A percentile compares a stretch with the other conserved stretches of the same genome.
phyloP scores from a whole-genome alignment of 1,284 basidiomycete species.

The Cerioporus squamosus region DNA sequence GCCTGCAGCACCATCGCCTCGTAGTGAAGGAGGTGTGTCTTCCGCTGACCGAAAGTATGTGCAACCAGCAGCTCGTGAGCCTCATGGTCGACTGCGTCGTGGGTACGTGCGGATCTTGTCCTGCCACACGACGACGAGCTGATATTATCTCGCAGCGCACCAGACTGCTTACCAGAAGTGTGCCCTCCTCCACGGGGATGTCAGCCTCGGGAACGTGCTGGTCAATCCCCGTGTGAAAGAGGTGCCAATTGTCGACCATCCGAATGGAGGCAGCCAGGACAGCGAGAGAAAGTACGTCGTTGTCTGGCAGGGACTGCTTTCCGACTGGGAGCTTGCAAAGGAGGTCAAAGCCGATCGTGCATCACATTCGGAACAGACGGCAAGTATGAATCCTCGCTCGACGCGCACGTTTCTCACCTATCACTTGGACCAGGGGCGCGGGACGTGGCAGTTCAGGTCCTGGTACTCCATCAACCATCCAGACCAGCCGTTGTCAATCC shows the following conservation, averaged over 20 bases:
- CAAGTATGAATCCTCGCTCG: too few relatives aligned
- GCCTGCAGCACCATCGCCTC: slow-evolving; percentile 2
- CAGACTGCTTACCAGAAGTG: not conserved
- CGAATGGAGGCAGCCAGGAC: too few relatives aligned
- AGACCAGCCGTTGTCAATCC: too few relatives aligned
- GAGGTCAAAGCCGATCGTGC: too few relatives aligned
- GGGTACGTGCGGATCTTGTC: not conserved
- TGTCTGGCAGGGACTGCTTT: slow-evolving; percentile 5
- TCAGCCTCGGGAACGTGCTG: slow-evolving; percentile 15
- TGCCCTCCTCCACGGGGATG: slow-evolving; percentile 8
- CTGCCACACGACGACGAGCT: not conserved
- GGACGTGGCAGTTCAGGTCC: too few relatives aligned
- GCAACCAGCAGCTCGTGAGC: not conserved
- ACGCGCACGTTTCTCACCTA: too few relatives aligned
- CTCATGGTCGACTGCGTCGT: not conserved
- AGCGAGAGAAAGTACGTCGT: not conserved
- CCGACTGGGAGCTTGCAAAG: slow-evolving; percentile 15
- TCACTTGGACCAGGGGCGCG: too few relatives aligned
- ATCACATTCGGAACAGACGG: too few relatives aligned
- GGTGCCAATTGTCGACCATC: not conserved
- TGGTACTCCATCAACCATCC: too few relatives aligned
- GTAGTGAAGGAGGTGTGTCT: slow-evolving; percentile 10
- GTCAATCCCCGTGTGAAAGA: slow-evolving; percentile 3
- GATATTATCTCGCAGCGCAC: slow-evolving; percentile 1
- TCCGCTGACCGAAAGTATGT: not conserved